Conservation (phyloP, 2,329 filamentous ascomycete species). For the Monosporascus sp. region DNA sequence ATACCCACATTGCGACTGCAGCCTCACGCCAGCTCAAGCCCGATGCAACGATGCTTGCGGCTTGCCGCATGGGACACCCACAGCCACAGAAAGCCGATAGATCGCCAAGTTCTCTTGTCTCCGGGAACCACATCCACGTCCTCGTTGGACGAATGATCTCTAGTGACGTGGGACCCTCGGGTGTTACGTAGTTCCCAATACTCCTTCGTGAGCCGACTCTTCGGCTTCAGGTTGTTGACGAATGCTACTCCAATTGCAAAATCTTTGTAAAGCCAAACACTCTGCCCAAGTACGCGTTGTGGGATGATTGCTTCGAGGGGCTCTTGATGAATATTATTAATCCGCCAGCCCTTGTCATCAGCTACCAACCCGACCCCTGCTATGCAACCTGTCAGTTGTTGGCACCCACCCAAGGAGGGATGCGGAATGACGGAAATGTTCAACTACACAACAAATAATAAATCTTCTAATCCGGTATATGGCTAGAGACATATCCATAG, state of each 20-base stretch:
- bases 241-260: background rate
- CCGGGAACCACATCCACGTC: slow-evolving; percentile 12
- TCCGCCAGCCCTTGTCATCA: background rate
- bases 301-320: background rate
- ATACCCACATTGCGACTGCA: slow-evolving; percentile 15
- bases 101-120: slow-evolving; percentile 9
- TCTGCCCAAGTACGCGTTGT: background rate
- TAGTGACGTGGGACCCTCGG: slow-evolving; percentile 8
- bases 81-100: slow-evolving; percentile 15
- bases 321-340: background rate
- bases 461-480: too few relatives aligned
- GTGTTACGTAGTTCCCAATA: slow-evolving; percentile 10
- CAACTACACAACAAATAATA: too few relatives aligned
- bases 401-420: background rate
- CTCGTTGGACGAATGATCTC: slow-evolving; percentile 11
- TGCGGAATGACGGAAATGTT: too few relatives aligned
- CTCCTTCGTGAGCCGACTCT: slow-evolving; percentile 4
- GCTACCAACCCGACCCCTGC: background rate
- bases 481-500: too few relatives aligned
- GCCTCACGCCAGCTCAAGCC: slow-evolving; percentile 20
- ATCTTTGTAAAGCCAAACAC: background rate
- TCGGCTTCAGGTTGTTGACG: background rate
- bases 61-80: slow-evolving; percentile 21
- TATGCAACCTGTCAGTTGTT: background rate
- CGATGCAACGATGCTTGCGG: slow-evolving; percentile 13